Percentiles rank a stretch among this genome's conserved stretches.
Evolutionary conservation across 768 basidiomycete species (phyloP).

Genomic region (Pleurotus pulmonarius): DNA sequence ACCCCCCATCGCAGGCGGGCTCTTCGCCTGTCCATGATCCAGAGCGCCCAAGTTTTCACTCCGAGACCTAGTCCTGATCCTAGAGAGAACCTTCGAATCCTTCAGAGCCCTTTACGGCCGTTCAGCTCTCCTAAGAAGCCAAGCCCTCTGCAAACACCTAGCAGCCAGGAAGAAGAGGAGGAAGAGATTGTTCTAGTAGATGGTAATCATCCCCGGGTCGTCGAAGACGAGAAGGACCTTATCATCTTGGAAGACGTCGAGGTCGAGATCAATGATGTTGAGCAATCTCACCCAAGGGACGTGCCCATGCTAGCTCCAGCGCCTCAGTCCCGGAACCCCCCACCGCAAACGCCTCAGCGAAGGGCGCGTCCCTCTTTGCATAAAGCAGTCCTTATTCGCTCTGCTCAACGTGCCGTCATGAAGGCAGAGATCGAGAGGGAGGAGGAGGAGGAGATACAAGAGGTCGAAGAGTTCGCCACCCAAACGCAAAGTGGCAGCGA

Average conservation of each 20-base stretch:
- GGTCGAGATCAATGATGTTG: constrained; percentile 10
- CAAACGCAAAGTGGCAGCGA: constrained; percentile 34
- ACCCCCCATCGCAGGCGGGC: constrained; percentile 33
- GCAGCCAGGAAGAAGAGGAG: constrained; percentile 32
- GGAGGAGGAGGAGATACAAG: constrained; percentile 45
- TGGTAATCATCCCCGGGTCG: constrained; percentile 60
- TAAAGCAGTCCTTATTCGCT: constrained; percentile 66
- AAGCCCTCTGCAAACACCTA: not conserved
- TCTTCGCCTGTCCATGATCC: constrained; percentile 72
- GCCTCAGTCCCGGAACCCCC: constrained; percentile 17
- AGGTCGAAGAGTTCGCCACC: constrained; percentile 35
- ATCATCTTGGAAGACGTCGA: constrained; percentile 72
- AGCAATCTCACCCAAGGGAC: constrained; percentile 8
- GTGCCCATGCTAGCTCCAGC: constrained; percentile 10
- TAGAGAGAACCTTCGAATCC: constrained; percentile 56
- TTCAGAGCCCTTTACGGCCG: constrained; percentile 46
- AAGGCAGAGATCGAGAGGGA: constrained; percentile 51
- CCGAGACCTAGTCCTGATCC: constrained; percentile 60
- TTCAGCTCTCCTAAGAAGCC: constrained; percentile 15
- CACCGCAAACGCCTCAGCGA: constrained; percentile 32
- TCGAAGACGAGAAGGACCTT: constrained; percentile 67
- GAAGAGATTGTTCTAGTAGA: constrained; percentile 61
- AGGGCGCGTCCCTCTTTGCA: constrained; percentile 48
- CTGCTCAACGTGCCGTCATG: constrained; percentile 58
- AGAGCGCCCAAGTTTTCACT: constrained; percentile 69